Percentiles rank a stretch among this genome's conserved stretches.
Evolutionary conservation across 345 rosid genomes (phyloP).

Genomic region (Abelmoschus esculentus): DNA sequence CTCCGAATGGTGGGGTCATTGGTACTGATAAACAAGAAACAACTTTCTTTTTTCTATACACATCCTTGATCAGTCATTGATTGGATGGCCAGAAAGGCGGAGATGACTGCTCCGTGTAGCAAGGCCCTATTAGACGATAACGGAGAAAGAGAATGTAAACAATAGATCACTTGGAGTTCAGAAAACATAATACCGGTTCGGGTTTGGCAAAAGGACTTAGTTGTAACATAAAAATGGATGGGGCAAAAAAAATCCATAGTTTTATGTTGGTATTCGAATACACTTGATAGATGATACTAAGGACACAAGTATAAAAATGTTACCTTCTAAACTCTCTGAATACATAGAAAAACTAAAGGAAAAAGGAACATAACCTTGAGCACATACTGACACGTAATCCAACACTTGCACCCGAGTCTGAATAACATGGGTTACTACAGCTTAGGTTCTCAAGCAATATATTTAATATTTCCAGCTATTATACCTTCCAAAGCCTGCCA

Average conservation of each 20-base stretch:
- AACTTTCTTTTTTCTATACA: slow-evolving; percentile 34
- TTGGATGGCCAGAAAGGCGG: slow-evolving; percentile 84
- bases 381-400: neutral
- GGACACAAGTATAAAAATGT: too few relatives aligned
- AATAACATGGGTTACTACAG: neutral
- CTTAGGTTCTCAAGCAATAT: neutral
- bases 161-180: neutral
- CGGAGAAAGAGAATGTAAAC: neutral
- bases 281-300: neutral
- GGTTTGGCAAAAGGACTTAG: too few relatives aligned
- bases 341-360: neutral
- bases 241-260: neutral
- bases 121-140: slow-evolving; percentile 52
- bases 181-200: neutral
- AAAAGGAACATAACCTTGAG: neutral
- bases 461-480: neutral
- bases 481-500: neutral
- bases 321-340: too few relatives aligned
- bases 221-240: too few relatives aligned
- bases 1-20: neutral
- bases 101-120: slow-evolving; percentile 78
- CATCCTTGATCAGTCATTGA: slow-evolving; percentile 99
- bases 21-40: neutral
- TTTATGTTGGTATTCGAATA: neutral
- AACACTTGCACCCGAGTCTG: neutral